These are phyloP conservation scores for Thamnidium elegans DNA, from an alignment of 192 early-diverging fungal species.

Conservation along the genomic window DNA sequence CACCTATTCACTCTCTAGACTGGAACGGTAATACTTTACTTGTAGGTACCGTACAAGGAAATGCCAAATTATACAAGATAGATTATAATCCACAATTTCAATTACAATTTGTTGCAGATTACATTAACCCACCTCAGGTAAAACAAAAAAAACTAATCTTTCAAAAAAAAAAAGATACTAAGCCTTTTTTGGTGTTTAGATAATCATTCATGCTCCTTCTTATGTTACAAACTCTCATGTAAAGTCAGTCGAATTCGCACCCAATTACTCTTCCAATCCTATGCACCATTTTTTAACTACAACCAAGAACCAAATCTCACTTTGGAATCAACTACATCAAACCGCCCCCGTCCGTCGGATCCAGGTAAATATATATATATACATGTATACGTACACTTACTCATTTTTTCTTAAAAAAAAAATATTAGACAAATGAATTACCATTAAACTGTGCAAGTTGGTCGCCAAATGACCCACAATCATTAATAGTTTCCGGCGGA, in stretches of 20 bases:
- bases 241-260: conserved; percentile 16
- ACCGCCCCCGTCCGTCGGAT: background rate
- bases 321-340: conserved; percentile 18
- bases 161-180: background rate
- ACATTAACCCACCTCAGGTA: background rate
- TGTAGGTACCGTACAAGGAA: conserved; percentile 15
- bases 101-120: background rate
- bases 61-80: conserved; percentile 3
- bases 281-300: conserved; percentile 11
- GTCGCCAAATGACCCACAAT: conserved; percentile 23
- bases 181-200: background rate
- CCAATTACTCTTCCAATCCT: background rate
- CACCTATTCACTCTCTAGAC: conserved; percentile 23
- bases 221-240: conserved; percentile 12
- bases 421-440: background rate
- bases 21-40: conserved; percentile 10
- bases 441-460: conserved; percentile 20
- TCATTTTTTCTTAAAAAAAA: too few relatives aligned
- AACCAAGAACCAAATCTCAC: background rate
- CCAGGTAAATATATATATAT: background rate
- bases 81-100: background rate
- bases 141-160: background rate
- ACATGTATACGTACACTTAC: background rate
- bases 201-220: background rate
- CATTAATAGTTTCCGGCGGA: conserved; percentile 31